Conservation (phyloP, 371 early-diverging fungal species). For the Mucor velutinosus region DNA sequence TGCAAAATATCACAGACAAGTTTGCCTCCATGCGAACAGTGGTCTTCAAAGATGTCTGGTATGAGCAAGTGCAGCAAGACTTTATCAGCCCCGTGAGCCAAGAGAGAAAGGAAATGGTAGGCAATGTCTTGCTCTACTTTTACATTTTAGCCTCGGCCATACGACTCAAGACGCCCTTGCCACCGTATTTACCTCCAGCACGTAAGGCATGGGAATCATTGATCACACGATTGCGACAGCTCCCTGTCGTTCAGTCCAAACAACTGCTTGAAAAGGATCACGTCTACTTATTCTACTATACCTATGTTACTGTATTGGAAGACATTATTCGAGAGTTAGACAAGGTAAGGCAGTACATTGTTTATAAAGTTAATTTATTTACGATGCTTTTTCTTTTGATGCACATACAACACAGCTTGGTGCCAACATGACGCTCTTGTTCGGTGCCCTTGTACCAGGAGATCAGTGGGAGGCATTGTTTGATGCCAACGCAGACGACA, state of each 20-base stretch:
- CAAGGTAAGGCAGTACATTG: conserved; percentile 14
- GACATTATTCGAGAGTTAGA: conserved; percentile 80
- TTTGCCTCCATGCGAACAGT: conserved; percentile 72
- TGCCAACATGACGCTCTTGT: conserved; percentile 39
- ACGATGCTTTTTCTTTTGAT: neutral
- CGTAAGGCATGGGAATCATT: conserved; percentile 51
- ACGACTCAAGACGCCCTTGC: conserved; percentile 80
- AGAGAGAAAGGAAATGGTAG: conserved; percentile 70
- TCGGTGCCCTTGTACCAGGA: conserved; percentile 46
- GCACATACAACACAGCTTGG: conserved; percentile 31
- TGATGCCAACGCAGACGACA: conserved; percentile 17
- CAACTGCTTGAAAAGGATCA: conserved; percentile 32
- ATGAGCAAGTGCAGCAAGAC: conserved; percentile 51
- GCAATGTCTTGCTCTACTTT: conserved; percentile 74
- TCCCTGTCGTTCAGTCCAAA: conserved; percentile 59
- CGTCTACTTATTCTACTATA: conserved; percentile 75
- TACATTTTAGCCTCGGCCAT: conserved; percentile 81
- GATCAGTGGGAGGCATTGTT: conserved; percentile 47
- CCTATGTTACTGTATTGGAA: conserved; percentile 76
- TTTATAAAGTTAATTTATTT: too few relatives aligned
- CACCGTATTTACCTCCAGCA: conserved; percentile 79
- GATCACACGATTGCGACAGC: conserved; percentile 49
- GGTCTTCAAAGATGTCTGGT: conserved; percentile 66
- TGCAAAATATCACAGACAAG: conserved; percentile 76
- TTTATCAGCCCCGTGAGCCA: conserved; percentile 60